Percentiles rank a stretch among this genome's conserved stretches.
These are phyloP conservation scores for Microdochium nivale DNA, from an alignment of 2,329 filamentous ascomycete species.

Conservation along the genomic window DNA sequence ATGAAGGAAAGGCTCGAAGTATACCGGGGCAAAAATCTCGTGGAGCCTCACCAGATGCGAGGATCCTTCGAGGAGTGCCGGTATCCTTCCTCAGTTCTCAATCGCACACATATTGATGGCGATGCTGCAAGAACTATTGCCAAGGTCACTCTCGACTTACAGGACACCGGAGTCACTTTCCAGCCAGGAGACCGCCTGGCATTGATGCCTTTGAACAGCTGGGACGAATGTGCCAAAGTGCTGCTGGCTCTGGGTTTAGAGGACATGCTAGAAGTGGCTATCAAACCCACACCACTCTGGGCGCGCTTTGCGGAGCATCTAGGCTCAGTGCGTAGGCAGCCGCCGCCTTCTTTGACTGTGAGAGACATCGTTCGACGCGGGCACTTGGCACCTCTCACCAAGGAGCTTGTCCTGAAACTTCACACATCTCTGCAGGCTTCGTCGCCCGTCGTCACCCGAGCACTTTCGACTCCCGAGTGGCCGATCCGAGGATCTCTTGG, in stretches of 20 bases:
- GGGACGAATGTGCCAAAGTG: constrained; percentile 46
- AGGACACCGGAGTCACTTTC: constrained; percentile 44
- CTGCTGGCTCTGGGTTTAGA: constrained; percentile 41
- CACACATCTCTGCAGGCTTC: constrained; percentile 39
- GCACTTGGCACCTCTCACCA: constrained; percentile 41
- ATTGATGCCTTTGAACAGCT: constrained; percentile 45
- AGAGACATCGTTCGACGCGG: constrained; percentile 41
- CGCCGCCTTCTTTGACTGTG: constrained; percentile 27
- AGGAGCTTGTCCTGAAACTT: constrained; percentile 38
- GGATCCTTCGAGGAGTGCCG: constrained; percentile 46
- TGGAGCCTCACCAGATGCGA: constrained; percentile 44
- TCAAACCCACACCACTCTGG: constrained; percentile 32
- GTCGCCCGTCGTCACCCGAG: constrained; percentile 37
- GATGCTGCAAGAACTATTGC: constrained; percentile 37
- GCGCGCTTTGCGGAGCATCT: constrained; percentile 37
- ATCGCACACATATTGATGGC: constrained; percentile 34
- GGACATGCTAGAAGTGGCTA: constrained; percentile 30
- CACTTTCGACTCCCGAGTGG: constrained; percentile 41
- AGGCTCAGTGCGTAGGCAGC: constrained; percentile 23
- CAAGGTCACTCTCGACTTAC: constrained; percentile 40
- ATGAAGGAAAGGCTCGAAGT: constrained; percentile 46
- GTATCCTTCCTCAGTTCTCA: constrained; percentile 35
- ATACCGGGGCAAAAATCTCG: constrained; percentile 33
- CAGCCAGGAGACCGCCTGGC: constrained; percentile 43
- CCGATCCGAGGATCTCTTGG: constrained; percentile 40